phyloP scores from a whole-genome alignment of 306 rosid species.

The Castanea mollissima region DNA sequence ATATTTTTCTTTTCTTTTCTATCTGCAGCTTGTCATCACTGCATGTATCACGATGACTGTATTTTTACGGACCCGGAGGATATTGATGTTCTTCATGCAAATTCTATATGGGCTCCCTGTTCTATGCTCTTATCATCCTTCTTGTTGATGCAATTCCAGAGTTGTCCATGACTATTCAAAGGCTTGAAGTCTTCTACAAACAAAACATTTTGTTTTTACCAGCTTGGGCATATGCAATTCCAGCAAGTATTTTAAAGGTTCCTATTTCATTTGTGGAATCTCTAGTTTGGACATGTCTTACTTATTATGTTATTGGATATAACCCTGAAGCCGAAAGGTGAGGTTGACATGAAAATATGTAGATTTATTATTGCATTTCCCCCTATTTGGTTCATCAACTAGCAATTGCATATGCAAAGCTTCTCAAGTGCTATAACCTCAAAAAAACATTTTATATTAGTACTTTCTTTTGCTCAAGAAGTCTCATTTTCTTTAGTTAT shows the following conservation, averaged over 20 bases:
- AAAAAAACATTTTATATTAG: neutral
- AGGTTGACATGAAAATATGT: neutral
- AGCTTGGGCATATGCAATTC: slow-evolving; percentile 58
- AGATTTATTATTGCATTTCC: too few relatives aligned
- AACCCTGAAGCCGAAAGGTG: slow-evolving; percentile 38
- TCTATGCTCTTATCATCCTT: slow-evolving; percentile 31
- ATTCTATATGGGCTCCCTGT: slow-evolving; percentile 43
- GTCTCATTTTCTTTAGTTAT: neutral
- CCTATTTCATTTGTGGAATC: slow-evolving; percentile 45
- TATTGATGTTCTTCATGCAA: slow-evolving; percentile 26
- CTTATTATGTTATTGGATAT: slow-evolving; percentile 55
- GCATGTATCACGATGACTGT: slow-evolving; percentile 46
- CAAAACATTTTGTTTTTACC: slow-evolving; percentile 39
- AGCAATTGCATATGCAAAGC: too few relatives aligned
- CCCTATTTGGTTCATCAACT: too few relatives aligned
- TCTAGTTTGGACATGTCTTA: slow-evolving; percentile 45
- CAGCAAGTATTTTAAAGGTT: slow-evolving; percentile 36
- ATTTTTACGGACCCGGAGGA: slow-evolving; percentile 39
- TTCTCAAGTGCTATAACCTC: too few relatives aligned
- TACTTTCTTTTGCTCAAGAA: neutral
- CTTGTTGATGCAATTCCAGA: slow-evolving; percentile 44
- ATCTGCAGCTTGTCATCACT: slow-evolving; percentile 35
- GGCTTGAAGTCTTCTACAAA: slow-evolving; percentile 47
- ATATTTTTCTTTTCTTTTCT: neutral
- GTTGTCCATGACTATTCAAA: slow-evolving; percentile 38